Evolutionary conservation across 2,329 filamentous ascomycete species (phyloP), one percentile per base, ranked within the genome.

Genomic region (Cercospora beticola): DNA sequence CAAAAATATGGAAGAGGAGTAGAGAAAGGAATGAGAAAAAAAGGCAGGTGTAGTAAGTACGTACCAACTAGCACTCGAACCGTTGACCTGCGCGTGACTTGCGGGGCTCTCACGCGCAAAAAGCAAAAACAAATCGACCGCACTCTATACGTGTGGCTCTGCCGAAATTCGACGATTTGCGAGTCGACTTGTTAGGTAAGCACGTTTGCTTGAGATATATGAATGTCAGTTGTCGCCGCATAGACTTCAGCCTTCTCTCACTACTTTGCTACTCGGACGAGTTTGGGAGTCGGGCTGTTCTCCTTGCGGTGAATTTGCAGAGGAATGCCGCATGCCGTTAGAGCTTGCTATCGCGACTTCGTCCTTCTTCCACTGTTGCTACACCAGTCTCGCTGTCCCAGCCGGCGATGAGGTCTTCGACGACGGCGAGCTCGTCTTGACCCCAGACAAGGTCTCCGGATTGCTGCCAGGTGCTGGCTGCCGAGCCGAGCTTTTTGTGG

Each of bases 371-470:
- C 18, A 70, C 65, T n/a, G n/a, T 62, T 3, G 68, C 68, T 21
- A 60, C 36, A 6, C 67, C 64, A 14, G 36, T 43, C 6, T 26
- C 18, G 6, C 71, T 71, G 63, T 72, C 64, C 67, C 68, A 73
- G 4, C 72, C 71, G 59, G 70, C 68, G 23, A 74, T 73, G 43
- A 71, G 58, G 40, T 74, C 72, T 65, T 74, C 71, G 8, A 74
- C 71, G 2, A 72, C 70, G 18, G 67, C 46, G 18, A 74, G 5
- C 52, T 72, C 69, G 67, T 74, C 72, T 36, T 74, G 72, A n/a
- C 72, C 72, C 72, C 72, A 74, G 18, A 74, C 71, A 2, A 74
- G 40, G 33, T 72, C 72, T 12, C 68, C 71, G n/a, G 28, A 49
- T 49, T 70, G 68, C 28, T 54, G 63, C 72, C 71, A 73, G 21